Evolutionary conservation across 495 filamentous ascomycete species (phyloP).

Genomic region (Hypoxylon rickii): DNA sequence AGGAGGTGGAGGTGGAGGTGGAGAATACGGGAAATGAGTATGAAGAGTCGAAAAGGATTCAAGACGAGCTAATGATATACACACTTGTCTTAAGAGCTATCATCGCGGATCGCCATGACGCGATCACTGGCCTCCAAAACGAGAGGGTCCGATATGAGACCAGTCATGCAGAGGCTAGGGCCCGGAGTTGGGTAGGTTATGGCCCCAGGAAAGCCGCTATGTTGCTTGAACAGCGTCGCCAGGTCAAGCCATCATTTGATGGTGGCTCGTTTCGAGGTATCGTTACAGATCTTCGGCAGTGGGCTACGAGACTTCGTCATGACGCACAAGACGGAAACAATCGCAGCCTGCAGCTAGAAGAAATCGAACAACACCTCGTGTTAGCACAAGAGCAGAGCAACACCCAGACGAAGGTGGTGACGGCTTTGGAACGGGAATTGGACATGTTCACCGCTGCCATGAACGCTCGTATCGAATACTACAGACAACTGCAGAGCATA

Average conservation of each 20-base stretch:
- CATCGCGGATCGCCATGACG: slow-evolving; percentile 77
- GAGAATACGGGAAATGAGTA: slow-evolving; percentile 88
- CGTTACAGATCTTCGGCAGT: slow-evolving; percentile 67
- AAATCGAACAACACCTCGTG: slow-evolving; percentile 59
- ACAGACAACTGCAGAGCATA: slow-evolving; percentile 83
- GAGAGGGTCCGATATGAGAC: slow-evolving; percentile 80
- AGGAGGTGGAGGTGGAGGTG: slow-evolving; percentile 66
- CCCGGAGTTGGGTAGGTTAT: slow-evolving; percentile 67
- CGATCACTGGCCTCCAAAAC: slow-evolving; percentile 75
- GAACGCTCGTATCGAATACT: slow-evolving; percentile 84
- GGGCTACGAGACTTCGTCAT: slow-evolving; percentile 65
- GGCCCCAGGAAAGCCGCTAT: slow-evolving; percentile 70
- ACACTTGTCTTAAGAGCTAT: slow-evolving; percentile 74
- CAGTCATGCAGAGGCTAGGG: slow-evolving; percentile 59
- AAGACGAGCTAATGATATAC: slow-evolving; percentile 83
- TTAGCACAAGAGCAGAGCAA: slow-evolving; percentile 62
- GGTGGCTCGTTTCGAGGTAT: slow-evolving; percentile 66
- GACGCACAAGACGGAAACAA: slow-evolving; percentile 61
- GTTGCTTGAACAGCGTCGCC: slow-evolving; percentile 60
- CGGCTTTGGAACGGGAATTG: slow-evolving; percentile 69
- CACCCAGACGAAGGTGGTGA: slow-evolving; percentile 66
- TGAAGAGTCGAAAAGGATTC: slow-evolving; percentile 80
- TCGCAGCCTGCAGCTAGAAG: slow-evolving; percentile 70
- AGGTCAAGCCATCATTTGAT: slow-evolving; percentile 58
- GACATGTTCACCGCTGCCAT: slow-evolving; percentile 75